Percentiles rank a stretch among this genome's conserved stretches.
Conservation (phyloP, 148 eudicot genomes). For the Pouteria glomerata region DNA sequence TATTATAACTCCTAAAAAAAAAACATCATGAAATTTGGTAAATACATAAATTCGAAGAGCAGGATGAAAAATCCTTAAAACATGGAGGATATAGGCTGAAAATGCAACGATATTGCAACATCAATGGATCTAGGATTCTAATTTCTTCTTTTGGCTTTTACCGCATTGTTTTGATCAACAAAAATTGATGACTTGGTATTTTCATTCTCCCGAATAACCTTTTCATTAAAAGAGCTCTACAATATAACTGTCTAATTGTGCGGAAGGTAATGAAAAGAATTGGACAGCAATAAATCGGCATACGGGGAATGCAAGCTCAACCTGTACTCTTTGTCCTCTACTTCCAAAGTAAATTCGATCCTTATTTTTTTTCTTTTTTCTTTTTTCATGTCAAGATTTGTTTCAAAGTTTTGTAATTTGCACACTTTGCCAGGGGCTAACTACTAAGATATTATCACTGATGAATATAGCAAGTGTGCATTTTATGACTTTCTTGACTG, state of each 20-base stretch:
- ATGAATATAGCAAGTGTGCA: too few relatives aligned
- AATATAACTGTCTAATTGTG: neutral
- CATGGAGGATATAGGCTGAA: neutral
- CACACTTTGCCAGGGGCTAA: neutral
- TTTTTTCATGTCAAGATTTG: neutral
- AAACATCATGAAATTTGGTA: neutral
- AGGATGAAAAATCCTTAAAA: neutral
- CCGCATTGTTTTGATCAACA: neutral
- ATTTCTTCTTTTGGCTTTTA: neutral
- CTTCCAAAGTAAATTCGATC: neutral
- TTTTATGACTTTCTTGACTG: neutral
- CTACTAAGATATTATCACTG: neutral
- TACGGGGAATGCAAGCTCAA: neutral
- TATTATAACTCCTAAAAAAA: neutral
- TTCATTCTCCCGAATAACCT: neutral
- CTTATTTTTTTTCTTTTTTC: neutral
- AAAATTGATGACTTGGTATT: neutral
- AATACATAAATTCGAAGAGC: neutral
- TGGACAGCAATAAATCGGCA: neutral
- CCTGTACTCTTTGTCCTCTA: neutral
- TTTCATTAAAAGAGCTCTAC: neutral
- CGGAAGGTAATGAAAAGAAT: neutral
- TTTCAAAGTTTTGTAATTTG: too few relatives aligned
- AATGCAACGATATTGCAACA: neutral
- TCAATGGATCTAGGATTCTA: neutral